Base-by-base conservation (phyloP, 2,329 filamentous ascomycete species). In the Cladosporium oxysporum region DNA sequence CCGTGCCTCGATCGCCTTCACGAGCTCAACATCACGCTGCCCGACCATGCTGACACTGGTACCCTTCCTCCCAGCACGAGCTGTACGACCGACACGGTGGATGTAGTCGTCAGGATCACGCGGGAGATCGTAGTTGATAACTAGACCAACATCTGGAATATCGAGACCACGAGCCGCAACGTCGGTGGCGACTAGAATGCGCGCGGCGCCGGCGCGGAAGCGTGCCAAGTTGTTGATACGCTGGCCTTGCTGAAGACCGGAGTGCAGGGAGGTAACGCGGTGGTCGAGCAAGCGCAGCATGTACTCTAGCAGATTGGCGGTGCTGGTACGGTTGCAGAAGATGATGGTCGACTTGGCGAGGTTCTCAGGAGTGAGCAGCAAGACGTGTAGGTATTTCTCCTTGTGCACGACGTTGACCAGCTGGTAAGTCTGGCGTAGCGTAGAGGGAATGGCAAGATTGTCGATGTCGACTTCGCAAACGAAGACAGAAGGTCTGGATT, bases 31-130 rank as follows among this genome's bases (percentile, higher is more conserved):
- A 78, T 99, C 95, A 66, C 94, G 85, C 83, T 98, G 94, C 2
- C 95, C 94, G 2, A 99, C 90, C 72, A 99, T 87, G 2, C 92
- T 96, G 18, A 97, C 88, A 5, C 91, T 88, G 70, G 93, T 90
- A 73, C 95, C 95, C 62, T 84, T 84, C 53, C 93, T 87, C 0
- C 95, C 95, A 0, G 95, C 95, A 85, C 95, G 89, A 3, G 95
- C 95, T 14, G 95, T 99, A 79, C 95, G 90, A 77, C 95, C 95
- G 60, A 97, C 94, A 14, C 95, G 88, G 81, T 99, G 95, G 70
- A 99, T 95, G 78, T 99, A 99, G 79, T 97, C 94, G 77, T 97
- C 93, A 3, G 94, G 92, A 75, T 97, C 92, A n/a, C 94, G 88
- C 0, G 95, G 95, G 0, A 99, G 88, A 76, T 99, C 95, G 79